Conservation (phyloP, 1,284 basidiomycete species). For the Apiotrichum veenhuisii region DNA sequence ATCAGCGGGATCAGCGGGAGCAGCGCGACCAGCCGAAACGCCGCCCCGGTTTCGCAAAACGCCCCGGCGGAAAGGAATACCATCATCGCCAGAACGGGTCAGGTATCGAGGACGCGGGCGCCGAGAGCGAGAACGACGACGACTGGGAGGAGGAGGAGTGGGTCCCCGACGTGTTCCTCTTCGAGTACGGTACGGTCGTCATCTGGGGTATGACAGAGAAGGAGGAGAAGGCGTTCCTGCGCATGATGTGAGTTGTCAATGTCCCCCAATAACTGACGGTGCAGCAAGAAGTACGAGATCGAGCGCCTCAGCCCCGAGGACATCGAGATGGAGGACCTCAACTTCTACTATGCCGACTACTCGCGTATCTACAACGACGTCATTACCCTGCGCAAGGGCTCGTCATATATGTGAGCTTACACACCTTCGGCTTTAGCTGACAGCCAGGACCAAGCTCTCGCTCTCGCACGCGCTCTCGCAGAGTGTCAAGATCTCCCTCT, state of each 20-base stretch:
- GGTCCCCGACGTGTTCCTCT: constrained; percentile 79
- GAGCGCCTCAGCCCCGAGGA: constrained; percentile 79
- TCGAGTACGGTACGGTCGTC: constrained; percentile 84
- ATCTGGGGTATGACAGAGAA: constrained; percentile 95
- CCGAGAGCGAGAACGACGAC: constrained; percentile 40
- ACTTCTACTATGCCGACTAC: constrained; percentile 96
- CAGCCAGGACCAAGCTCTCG: constrained; percentile 82
- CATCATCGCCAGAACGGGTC: constrained; percentile 58
- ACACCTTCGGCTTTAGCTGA: neutral
- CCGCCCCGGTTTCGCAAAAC: constrained; percentile 42
- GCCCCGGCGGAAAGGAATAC: constrained; percentile 43
- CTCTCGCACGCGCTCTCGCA: constrained; percentile 92
- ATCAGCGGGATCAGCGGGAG: neutral
- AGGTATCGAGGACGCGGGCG: constrained; percentile 8
- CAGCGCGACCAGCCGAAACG: constrained; percentile 22
- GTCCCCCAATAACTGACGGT: neutral
- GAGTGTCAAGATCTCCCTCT: constrained; percentile 94
- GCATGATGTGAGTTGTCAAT: constrained; percentile 66
- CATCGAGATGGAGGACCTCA: constrained; percentile 92
- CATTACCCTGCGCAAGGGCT: constrained; percentile 89
- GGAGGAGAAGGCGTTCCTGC: constrained; percentile 83
- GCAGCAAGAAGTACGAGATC: constrained; percentile 84
- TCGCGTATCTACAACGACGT: constrained; percentile 98
- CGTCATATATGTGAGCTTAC: constrained; percentile 81
- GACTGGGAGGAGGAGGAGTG: constrained; percentile 60